These are phyloP conservation scores for Syzygium grande DNA, from an alignment of 345 rosid species.

Conservation along the genomic window DNA sequence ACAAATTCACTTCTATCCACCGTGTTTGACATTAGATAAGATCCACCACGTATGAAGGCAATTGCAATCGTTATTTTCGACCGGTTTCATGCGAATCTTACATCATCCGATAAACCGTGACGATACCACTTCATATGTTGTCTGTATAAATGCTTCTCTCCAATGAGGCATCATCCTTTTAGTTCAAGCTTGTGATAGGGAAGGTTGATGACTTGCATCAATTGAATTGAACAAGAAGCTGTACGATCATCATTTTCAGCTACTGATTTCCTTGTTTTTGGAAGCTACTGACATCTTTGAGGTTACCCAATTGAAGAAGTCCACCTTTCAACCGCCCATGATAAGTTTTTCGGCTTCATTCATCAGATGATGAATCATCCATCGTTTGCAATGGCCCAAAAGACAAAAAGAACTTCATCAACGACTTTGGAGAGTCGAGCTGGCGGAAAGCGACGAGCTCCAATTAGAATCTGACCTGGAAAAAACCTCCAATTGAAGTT, in stretches of 20 bases:
- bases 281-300: neutral
- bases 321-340: neutral
- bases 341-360: neutral
- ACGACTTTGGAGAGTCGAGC: neutral
- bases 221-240: neutral
- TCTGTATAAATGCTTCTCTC: too few relatives aligned
- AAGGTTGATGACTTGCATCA: neutral
- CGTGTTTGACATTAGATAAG: fast-evolving
- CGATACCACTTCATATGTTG: neutral
- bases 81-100: neutral
- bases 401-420: neutral
- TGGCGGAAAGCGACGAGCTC: neutral
- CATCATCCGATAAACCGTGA: neutral
- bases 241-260: neutral
- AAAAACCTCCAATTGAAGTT: neutral
- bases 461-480: neutral
- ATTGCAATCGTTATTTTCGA: fast-evolving
- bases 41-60: neutral
- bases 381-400: neutral
- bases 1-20: neutral
- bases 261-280: neutral
- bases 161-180: too few relatives aligned
- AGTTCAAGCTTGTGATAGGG: too few relatives aligned
- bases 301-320: neutral
- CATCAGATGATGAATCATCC: neutral